Evolutionary conservation across 352 stramenopile species (phyloP).

Genomic region (Pythium phragmitis): DNA sequence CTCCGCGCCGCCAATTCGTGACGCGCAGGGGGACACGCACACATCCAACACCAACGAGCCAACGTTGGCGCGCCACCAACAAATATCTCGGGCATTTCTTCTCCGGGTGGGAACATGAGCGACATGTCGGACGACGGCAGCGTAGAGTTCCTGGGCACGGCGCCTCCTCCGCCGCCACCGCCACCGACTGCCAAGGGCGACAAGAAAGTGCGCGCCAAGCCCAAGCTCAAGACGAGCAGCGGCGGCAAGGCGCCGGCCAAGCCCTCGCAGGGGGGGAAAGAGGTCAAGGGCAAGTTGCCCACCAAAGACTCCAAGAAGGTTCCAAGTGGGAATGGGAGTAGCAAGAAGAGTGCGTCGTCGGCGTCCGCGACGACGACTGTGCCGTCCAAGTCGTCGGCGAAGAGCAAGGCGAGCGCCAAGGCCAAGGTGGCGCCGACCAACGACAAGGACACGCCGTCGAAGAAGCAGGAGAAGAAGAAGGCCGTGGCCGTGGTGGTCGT

Average conservation of each 20-base stretch:
- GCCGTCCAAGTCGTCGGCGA: slow-evolving; percentile 2
- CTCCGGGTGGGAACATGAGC: slow-evolving; percentile 18
- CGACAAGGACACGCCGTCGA: slow-evolving; percentile 16
- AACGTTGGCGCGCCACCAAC: not conserved
- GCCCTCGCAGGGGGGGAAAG: slow-evolving; percentile 10
- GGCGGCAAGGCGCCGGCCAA: slow-evolving; percentile 12
- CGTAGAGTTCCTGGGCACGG: slow-evolving; percentile 27
- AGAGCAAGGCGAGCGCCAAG: slow-evolving; percentile 18
- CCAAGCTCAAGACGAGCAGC: slow-evolving; percentile 23
- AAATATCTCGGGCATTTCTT: not conserved
- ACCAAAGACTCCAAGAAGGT: slow-evolving; percentile 17
- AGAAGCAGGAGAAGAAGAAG: slow-evolving; percentile 9
- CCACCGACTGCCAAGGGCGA: slow-evolving; percentile 8
- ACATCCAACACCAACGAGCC: not conserved
- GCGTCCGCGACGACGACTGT: slow-evolving; percentile 3
- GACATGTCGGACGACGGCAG: slow-evolving; percentile 28
- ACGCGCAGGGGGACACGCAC: not conserved
- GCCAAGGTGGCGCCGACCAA: slow-evolving; percentile 8
- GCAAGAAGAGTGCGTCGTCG: slow-evolving; percentile 4
- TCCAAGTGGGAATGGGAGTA: not conserved
- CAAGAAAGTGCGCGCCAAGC: slow-evolving; percentile 21
- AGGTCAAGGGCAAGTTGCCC: slow-evolving; percentile 13
- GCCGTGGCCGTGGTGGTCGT: not conserved
- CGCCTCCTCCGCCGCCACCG: slow-evolving; percentile 1
- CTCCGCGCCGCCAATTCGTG: not conserved